Percentiles rank a stretch among this genome's conserved stretches.
Conservation (phyloP, 768 basidiomycete species). For the Amanita fuliginea region DNA sequence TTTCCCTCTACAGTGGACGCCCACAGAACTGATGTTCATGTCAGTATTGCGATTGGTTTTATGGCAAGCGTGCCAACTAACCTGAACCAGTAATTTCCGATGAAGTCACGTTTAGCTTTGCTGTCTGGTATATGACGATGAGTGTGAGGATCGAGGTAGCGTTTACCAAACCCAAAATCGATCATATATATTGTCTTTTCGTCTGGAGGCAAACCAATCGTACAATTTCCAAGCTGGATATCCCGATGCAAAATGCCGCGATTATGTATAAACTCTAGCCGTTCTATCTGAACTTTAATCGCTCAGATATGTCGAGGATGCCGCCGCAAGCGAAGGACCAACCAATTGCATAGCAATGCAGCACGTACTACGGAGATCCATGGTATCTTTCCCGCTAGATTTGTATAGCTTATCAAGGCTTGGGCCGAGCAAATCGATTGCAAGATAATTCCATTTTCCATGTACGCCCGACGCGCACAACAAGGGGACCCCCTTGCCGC, state of each 20-base stretch:
- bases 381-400: constrained; percentile 39
- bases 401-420: constrained; percentile 57
- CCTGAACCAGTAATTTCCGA: constrained; percentile 82
- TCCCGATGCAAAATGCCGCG: constrained; percentile 69
- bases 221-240: constrained; percentile 72
- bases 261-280: constrained; percentile 69
- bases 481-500: constrained; percentile 62
- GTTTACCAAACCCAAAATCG: constrained; percentile 78
- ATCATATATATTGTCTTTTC: constrained; percentile 67
- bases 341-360: constrained; percentile 72
- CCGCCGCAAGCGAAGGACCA: constrained; percentile 14
- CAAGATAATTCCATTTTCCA: constrained; percentile 58
- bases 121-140: constrained; percentile 64
- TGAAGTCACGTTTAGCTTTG: constrained; percentile 57
- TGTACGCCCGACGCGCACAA: constrained; percentile 53
- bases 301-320: background rate
- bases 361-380: constrained; percentile 67
- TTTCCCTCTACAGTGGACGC: constrained; percentile 68
- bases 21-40: constrained; percentile 37
- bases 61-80: constrained; percentile 14
- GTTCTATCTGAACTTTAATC: constrained; percentile 38
- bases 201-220: constrained; percentile 48
- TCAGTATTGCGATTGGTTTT: constrained; percentile 7
- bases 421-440: constrained; percentile 63
- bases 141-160: constrained; percentile 57